A percentile compares a stretch with the other conserved stretches of the same genome.
These are phyloP conservation scores for Ogataea pilisensis DNA, from an alignment of 805 yeast genomes.

Conservation along the genomic window DNA sequence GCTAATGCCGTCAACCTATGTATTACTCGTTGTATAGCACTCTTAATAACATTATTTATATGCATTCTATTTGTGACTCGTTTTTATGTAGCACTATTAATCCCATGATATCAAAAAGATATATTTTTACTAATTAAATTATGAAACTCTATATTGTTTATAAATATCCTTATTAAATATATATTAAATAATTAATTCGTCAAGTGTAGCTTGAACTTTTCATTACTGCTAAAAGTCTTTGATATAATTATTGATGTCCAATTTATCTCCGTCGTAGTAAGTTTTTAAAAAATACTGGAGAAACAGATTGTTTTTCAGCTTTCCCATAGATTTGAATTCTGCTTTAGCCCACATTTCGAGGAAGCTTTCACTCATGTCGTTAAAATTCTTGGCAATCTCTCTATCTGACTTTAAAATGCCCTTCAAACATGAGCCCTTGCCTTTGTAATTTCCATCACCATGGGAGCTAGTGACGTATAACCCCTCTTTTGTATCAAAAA, in stretches of 20 bases:
- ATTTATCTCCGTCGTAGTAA: conserved; percentile 17
- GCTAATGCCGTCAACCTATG: background rate
- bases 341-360: conserved; percentile 15
- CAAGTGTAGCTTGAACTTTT: too few relatives aligned
- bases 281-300: conserved; percentile 12
- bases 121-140: too few relatives aligned
- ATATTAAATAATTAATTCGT: too few relatives aligned
- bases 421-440: conserved; percentile 1
- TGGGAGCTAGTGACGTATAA: conserved; percentile 6
- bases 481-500: conserved; percentile 6
- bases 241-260: too few relatives aligned
- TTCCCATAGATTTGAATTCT: conserved; percentile 2
- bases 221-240: too few relatives aligned
- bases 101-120: too few relatives aligned
- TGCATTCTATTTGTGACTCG: too few relatives aligned
- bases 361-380: conserved; percentile 15
- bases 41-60: too few relatives aligned
- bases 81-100: too few relatives aligned
- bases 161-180: too few relatives aligned
- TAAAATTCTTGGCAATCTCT: conserved; percentile 10
- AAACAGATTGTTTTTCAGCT: conserved; percentile 1
- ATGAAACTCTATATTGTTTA: too few relatives aligned
- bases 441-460: background rate
- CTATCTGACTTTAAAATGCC: conserved; percentile 17
- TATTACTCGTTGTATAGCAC: too few relatives aligned